Evolutionary conservation across 2,329 filamentous ascomycete species (phyloP), one percentile per base, ranked within the genome.

Genomic region (Penicillium capsulatum): DNA sequence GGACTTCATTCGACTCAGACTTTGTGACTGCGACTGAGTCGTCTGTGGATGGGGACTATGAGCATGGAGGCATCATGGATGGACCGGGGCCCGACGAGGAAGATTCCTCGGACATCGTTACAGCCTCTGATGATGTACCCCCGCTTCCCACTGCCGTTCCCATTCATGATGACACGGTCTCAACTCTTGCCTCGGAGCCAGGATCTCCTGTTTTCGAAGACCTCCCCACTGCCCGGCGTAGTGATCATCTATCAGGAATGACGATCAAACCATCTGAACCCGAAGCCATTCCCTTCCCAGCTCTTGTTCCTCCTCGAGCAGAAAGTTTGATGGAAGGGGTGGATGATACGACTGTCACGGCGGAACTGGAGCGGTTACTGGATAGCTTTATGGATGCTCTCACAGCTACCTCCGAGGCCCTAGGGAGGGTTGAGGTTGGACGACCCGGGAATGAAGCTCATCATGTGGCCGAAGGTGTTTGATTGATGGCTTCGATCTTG

Each of bases 31-130:
- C 70, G 48, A 5, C 75, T 66, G 15, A 72, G 60, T 51, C 76
- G 63, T 6, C 63, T 59, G 19, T 65, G 61, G 38, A 76, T 63
- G 38, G 74, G 66, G 56, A 57, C 17, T 61, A 65, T 66, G 72
- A 79, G 19, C 73, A 71, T 41, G 77, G 77, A 2, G 76, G 66
- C 1, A 67, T 76, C 0, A 72, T 80, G 0, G 40, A 76, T 65
- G 46, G 76, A 24, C 40, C 40, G 7, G 41, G 41, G 2, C 41
- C 41, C 14, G 53, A 41, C 9, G 45, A 80, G 74, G 34, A 79
- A 68, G 14, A 79, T 53, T 11, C n/a, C 69, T 65, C 4, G 76
- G 9, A 47, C 51, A 2, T 14, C 32, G 27, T 56, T 9, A 29
- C 47, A 17, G 29, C 45, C 14, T 22, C 45, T 7, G 40, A 45